phyloP scores from a whole-genome alignment of 306 rosid species.

The Castanea sativa region DNA sequence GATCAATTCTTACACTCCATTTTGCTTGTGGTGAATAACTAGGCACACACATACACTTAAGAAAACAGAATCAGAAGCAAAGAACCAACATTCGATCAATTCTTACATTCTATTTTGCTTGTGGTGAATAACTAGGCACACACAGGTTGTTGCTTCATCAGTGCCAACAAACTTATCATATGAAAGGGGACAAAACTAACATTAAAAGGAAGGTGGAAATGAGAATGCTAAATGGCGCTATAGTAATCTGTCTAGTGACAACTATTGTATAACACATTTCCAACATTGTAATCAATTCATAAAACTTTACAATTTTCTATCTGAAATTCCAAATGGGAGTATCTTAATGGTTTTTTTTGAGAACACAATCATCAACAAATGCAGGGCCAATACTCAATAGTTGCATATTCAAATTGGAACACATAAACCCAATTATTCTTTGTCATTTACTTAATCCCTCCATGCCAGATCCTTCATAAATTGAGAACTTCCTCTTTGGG shows the following conservation, averaged over 20 bases:
- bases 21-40: constrained; percentile 59
- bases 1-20: constrained; percentile 45
- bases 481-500: constrained; percentile 46
- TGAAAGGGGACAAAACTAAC: not conserved
- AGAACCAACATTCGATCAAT: not conserved
- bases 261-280: not conserved
- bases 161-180: too few relatives aligned
- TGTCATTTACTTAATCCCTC: constrained; percentile 10
- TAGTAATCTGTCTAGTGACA: not conserved
- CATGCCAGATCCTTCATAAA: constrained; percentile 37
- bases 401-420: constrained; percentile 86
- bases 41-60: constrained; percentile 56
- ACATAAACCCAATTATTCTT: constrained; percentile 61
- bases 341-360: not conserved
- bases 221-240: constrained; percentile 1
- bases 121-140: constrained; percentile 69
- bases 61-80: not conserved
- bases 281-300: constrained; percentile 1
- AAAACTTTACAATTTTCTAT: not conserved
- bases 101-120: constrained; percentile 57
- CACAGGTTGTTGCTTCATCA: constrained; percentile 16
- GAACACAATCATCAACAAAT: constrained; percentile 47
- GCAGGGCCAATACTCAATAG: constrained; percentile 50
- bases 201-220: not conserved
- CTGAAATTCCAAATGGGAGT: not conserved